Conservation (phyloP, 768 basidiomycete species). For the Antrodiella citrinella region DNA sequence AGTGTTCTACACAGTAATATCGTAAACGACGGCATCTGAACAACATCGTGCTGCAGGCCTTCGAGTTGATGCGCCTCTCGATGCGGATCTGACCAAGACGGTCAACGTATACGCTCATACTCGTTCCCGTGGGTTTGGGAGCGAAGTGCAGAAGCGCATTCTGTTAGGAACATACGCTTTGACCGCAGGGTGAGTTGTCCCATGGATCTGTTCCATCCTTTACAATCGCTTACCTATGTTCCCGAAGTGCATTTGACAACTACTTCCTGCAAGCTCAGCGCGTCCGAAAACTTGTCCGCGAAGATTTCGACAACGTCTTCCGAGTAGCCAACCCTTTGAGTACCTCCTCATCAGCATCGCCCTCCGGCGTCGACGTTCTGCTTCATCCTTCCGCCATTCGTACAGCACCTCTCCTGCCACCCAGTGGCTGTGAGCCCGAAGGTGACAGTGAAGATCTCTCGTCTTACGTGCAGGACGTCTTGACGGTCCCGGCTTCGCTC, state of each 20-base stretch:
- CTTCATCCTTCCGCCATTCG: slow-evolving; percentile 83
- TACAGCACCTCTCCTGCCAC: slow-evolving; percentile 60
- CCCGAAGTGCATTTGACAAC: slow-evolving; percentile 85
- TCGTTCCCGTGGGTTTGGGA: slow-evolving; percentile 68
- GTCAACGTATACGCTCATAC: slow-evolving; percentile 55
- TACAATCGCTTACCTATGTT: background rate
- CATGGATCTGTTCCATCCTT: background rate
- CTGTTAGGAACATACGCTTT: slow-evolving; percentile 88
- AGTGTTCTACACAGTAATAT: slow-evolving; percentile 25
- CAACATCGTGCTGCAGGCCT: slow-evolving; percentile 34
- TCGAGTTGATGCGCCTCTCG: slow-evolving; percentile 36
- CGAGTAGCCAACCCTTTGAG: slow-evolving; percentile 39
- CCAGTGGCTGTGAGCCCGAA: slow-evolving; percentile 2
- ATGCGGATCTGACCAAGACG: slow-evolving; percentile 38
- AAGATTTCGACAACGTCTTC: slow-evolving; percentile 73
- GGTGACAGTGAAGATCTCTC: slow-evolving; percentile 24
- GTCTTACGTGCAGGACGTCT: slow-evolving; percentile 82
- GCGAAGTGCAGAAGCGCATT: slow-evolving; percentile 81
- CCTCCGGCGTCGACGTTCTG: slow-evolving; percentile 61
- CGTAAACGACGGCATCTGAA: background rate
- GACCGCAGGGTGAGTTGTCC: slow-evolving; percentile 69
- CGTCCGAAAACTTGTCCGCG: slow-evolving; percentile 60
- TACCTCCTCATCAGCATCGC: background rate
- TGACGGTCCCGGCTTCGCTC: slow-evolving; percentile 88
- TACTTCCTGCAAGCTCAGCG: slow-evolving; percentile 92